Percentiles rank a stretch among this genome's conserved stretches.
phyloP scores from a whole-genome alignment of 2,329 filamentous ascomycete genomes.

The Trichoderma sp. region DNA sequence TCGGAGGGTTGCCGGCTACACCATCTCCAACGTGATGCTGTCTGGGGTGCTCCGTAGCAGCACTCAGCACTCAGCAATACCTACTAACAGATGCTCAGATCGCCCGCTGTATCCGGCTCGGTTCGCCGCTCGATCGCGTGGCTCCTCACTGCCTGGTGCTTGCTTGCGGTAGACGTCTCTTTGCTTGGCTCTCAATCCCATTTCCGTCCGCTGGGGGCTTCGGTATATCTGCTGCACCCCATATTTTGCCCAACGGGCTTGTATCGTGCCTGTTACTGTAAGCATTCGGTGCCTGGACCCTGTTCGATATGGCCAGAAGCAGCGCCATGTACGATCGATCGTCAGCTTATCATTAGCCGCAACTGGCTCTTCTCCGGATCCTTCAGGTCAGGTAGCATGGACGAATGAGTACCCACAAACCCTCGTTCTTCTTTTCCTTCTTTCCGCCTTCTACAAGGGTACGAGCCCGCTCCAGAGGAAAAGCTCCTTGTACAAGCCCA shows the following conservation, averaged over 20 bases:
- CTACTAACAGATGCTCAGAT: not conserved
- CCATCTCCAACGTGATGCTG: not conserved
- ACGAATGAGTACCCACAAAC: not conserved
- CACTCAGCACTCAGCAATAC: not conserved
- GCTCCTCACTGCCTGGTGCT: conserved; percentile 9
- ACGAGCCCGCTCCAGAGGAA: not conserved
- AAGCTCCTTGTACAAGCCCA: not conserved
- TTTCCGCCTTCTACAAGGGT: conserved; percentile 15
- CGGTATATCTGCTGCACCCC: conserved; percentile 22
- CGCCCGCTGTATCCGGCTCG: conserved; percentile 24
- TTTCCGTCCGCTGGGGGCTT: not conserved
- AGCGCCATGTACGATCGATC: conserved; percentile 13
- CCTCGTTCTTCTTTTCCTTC: conserved; percentile 5
- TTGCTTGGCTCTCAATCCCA: not conserved
- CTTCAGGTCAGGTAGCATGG: not conserved
- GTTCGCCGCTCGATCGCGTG: conserved; percentile 22
- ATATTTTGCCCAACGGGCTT: not conserved
- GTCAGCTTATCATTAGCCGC: conserved; percentile 18
- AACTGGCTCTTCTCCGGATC: conserved; percentile 11
- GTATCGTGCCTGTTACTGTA: conserved; percentile 3
- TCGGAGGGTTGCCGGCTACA: conserved; percentile 21
- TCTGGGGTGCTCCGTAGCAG: not conserved
- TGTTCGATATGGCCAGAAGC: not conserved
- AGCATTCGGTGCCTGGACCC: not conserved
- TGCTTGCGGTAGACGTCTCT: not conserved